Conservation (phyloP, 345 rosid species). For the Brassica juncea region DNA sequence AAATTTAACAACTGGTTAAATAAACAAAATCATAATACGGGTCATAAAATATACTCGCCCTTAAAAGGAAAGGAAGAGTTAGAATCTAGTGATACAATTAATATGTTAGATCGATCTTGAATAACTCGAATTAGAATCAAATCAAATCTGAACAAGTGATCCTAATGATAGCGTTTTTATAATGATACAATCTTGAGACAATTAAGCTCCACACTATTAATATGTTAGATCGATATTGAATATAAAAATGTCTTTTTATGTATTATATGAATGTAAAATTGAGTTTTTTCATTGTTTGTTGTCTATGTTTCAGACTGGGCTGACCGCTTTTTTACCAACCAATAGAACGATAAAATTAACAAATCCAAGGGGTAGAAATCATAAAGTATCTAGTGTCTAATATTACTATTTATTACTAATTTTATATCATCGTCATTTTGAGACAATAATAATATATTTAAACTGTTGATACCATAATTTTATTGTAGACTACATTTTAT, state of each 20-base stretch:
- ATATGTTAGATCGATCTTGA: too few species aligned
- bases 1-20: too few species aligned
- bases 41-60: too few species aligned
- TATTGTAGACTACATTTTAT: neutral
- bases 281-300: neutral
- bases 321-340: neutral
- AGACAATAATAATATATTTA: too few species aligned
- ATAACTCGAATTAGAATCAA: neutral
- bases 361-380: neutral
- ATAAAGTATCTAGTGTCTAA: neutral
- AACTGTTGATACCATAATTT: neutral
- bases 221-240: neutral
- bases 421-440: too few species aligned
- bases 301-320: too few species aligned
- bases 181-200: neutral
- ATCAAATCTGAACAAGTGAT: conserved; percentile 9
- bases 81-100: too few species aligned
- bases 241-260: neutral
- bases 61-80: too few species aligned
- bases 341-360: too few species aligned
- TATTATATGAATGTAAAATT: neutral
- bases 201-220: neutral
- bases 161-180: neutral
- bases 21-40: too few species aligned
- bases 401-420: too few species aligned